Percentiles rank a stretch among this genome's conserved stretches.
phyloP scores from a whole-genome alignment of 495 filamentous ascomycete species.

The Tuber calosporum region DNA sequence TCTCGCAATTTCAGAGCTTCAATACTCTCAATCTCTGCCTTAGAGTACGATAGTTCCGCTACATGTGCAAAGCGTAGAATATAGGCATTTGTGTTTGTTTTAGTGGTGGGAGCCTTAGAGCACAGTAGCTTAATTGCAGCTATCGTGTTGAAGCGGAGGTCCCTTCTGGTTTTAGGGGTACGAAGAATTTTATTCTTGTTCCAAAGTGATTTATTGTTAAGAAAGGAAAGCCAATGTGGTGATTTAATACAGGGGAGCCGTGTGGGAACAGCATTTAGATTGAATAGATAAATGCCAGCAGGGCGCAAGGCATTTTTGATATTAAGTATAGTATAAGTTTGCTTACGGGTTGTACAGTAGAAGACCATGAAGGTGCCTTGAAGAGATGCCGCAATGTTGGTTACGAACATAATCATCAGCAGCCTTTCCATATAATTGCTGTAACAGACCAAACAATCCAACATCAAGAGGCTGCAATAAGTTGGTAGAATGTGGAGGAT shows the following conservation, averaged over 20 bases:
- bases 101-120: neutral
- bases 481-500: neutral
- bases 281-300: neutral
- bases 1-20: neutral
- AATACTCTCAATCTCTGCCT: neutral
- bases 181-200: neutral
- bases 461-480: constrained; percentile 5
- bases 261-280: neutral
- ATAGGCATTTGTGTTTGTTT: neutral
- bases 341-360: neutral
- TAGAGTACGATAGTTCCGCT: neutral
- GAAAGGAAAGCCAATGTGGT: neutral
- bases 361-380: neutral
- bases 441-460: neutral
- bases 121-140: neutral
- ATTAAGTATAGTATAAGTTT: neutral
- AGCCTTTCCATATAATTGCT: neutral
- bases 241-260: neutral
- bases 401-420: neutral
- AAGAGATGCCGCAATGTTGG: neutral
- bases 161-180: neutral
- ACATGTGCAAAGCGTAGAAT: neutral
- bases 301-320: neutral
- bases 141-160: neutral
- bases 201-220: neutral